These are phyloP conservation scores for Euphorbia peplus DNA, from an alignment of 345 rosid genomes.

Conservation along the genomic window DNA sequence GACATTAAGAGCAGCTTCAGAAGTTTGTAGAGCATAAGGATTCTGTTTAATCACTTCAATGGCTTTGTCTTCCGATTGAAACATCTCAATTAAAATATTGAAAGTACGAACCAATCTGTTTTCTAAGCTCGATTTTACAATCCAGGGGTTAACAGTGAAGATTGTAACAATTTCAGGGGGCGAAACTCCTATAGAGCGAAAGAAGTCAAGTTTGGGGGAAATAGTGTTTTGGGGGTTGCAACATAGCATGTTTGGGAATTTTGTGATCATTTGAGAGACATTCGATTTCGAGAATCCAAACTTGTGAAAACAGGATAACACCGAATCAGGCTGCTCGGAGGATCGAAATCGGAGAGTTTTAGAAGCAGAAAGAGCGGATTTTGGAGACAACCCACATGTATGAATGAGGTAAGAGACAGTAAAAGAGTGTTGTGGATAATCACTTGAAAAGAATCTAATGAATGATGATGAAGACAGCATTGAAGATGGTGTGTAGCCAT, in stretches of 20 bases:
- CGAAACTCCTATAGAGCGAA: constrained; percentile 20
- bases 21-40: neutral
- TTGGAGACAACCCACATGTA: constrained; percentile 31
- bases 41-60: neutral
- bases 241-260: constrained; percentile 8
- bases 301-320: constrained; percentile 17
- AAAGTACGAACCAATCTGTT: constrained; percentile 16
- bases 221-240: constrained; percentile 23
- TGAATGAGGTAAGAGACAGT: constrained; percentile 38
- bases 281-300: constrained; percentile 29
- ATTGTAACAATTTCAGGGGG: constrained; percentile 3
- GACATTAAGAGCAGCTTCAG: neutral
- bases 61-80: constrained; percentile 5
- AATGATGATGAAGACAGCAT: too few species aligned
- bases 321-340: constrained; percentile 20
- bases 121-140: constrained; percentile 11
- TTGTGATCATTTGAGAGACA: constrained; percentile 14
- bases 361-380: constrained; percentile 25
- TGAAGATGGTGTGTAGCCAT: too few species aligned
- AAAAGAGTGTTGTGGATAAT: constrained; percentile 14
- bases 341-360: constrained; percentile 10
- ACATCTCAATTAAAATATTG: constrained; percentile 7
- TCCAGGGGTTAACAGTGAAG: neutral
- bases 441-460: constrained; percentile 9
- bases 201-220: constrained; percentile 31